Evolutionary conservation across 352 stramenopile genomes (phyloP).

Genomic region (Globisporangium mamillatum): DNA sequence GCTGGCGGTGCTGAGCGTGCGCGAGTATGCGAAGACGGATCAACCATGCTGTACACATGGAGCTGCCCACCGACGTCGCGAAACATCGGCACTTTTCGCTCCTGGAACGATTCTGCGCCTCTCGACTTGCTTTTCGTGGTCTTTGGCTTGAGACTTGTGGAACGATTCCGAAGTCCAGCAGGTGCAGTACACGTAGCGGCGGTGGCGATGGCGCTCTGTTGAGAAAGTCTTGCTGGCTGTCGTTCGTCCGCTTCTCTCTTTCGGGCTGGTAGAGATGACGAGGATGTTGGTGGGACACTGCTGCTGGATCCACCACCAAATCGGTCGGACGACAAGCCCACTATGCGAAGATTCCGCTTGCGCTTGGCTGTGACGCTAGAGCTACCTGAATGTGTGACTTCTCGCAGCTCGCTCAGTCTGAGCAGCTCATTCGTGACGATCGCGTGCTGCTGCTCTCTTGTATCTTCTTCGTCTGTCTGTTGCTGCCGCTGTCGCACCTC

Average conservation of each 20-base stretch:
- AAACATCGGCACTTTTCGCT: constrained; percentile 10
- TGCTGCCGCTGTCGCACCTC: not conserved
- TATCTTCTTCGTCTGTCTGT: no score
- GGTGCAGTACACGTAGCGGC: not conserved
- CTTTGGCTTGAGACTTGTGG: not conserved
- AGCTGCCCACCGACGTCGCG: constrained; percentile 23
- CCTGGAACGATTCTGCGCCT: not conserved
- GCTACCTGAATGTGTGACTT: not conserved
- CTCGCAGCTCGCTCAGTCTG: not conserved
- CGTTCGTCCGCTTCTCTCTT: not conserved
- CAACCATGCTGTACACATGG: constrained; percentile 39
- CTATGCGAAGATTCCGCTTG: constrained; percentile 3
- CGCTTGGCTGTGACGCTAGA: not conserved
- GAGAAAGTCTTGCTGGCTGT: not conserved
- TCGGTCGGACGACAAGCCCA: constrained; percentile 4
- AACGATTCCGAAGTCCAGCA: not conserved
- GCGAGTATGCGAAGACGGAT: constrained; percentile 14
- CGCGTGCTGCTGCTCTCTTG: not conserved
- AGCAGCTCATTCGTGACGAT: not conserved
- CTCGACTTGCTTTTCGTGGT: constrained; percentile 1
- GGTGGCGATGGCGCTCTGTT: not conserved
- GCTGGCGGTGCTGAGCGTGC: not conserved
- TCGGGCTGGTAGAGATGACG: no score
- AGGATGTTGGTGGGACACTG: no score
- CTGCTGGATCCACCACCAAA: not conserved